Evolutionary conservation across 495 filamentous ascomycete species (phyloP), one percentile per base, ranked within the genome.

Genomic region (Trichoderma erinaceum): DNA sequence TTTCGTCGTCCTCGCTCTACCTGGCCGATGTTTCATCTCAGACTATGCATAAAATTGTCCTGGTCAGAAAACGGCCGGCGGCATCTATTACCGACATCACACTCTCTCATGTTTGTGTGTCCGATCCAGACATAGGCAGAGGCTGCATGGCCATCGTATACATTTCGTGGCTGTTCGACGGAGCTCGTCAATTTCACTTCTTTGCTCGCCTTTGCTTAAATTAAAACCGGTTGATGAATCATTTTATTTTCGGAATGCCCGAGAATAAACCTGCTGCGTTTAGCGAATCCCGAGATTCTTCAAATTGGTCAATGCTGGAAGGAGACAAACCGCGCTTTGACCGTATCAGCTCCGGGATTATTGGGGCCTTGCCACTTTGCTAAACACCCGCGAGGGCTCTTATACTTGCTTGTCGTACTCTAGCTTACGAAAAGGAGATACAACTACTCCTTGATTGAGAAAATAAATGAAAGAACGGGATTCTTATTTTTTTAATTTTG

Each of bases 1-100:
- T n/a, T 10, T 61, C 52, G 50, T 35, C 32, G 32, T 35, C 32
- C 32, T 35, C 32, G 32, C 32, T 35, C 32, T 6, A 35, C 32
- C n/a, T n/a, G n/a, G n/a, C n/a, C n/a, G n/a, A 15, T 61, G 56
- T 61, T 61, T 61, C 56, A 61, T 61, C 56, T 25, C 3, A 12
- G 23, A 29, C 23, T 61, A 29, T 61, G 23, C 56, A 61, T 27
- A 61, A 27, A 61, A 11, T 61, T 18, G 13, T 61, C 27, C 6
- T 61, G 56, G 27, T 7, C 23, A 27, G 16, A 27, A 12, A 61
- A n/a, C 27, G 15, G 10, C 16, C 8, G 56, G 7, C 25, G 56
- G 56, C 6, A 61, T 27, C 25, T 61, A 61, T 61, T 61, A 10
- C 56, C 56, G 56, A n/a, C 25, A 61, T 61, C 25, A 21, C n/a